Conservation (phyloP, 148 eudicot species). For the Nepenthes mirabilis region DNA sequence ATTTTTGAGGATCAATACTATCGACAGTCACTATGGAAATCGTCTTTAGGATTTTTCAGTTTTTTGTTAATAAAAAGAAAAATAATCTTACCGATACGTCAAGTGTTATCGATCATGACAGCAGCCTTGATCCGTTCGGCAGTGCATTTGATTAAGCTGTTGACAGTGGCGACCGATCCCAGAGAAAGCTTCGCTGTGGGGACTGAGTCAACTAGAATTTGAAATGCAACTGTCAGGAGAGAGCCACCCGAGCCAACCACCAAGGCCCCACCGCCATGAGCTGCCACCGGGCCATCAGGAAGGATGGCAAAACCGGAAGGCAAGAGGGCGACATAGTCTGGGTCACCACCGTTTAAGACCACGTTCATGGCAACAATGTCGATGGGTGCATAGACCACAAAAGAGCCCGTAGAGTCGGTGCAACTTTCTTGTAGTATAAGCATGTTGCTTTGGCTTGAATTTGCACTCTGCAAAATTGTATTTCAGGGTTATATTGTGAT, state of each 20-base stretch:
- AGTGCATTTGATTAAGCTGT: constrained; percentile 90
- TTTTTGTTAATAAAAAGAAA: not conserved
- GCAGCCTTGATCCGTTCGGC: constrained; percentile 88
- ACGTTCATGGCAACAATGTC: constrained; percentile 94
- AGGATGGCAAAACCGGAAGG: constrained; percentile 97
- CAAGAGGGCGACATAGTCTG: constrained; percentile 90
- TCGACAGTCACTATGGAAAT: no score
- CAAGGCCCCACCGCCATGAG: constrained; percentile 30
- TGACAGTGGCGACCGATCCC: constrained; percentile 94
- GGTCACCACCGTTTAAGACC: constrained; percentile 87
- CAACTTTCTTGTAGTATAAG: constrained; percentile 93
- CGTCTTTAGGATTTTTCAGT: no score
- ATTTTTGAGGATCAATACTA: no score
- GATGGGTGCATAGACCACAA: constrained; percentile 90
- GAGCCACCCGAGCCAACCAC: constrained; percentile 45
- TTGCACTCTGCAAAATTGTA: constrained; percentile 55
- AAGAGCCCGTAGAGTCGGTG: constrained; percentile 82
- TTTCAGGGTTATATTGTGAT: not conserved
- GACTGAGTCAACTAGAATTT: constrained; percentile 87
- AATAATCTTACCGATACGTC: not conserved
- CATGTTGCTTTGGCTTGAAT: constrained; percentile 99
- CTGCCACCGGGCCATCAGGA: constrained; percentile 55
- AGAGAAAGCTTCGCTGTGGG: constrained; percentile 97
- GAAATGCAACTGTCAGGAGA: constrained; percentile 84
- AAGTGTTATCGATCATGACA: constrained; percentile 14